Evolutionary conservation across 768 basidiomycete genomes (phyloP).

Genomic region (Lactarius pseudohatsudake): DNA sequence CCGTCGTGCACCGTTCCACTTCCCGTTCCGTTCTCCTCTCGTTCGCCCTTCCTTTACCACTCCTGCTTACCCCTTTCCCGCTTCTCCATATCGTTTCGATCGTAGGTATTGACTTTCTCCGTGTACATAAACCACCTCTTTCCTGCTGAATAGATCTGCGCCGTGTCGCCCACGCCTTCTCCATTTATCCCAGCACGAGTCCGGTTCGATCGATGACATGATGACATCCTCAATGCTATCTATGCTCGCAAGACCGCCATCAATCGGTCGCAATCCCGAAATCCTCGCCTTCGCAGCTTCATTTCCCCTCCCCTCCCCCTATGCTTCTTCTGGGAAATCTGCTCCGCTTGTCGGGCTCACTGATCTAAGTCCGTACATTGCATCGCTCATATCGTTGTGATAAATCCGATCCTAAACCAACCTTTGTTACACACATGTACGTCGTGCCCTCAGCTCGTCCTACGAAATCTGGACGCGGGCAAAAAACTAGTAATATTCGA

Average conservation of each 20-base stretch:
- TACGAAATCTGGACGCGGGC: neutral
- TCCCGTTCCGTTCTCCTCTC: too few species aligned
- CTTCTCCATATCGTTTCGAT: too few species aligned
- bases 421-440: neutral
- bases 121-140: too few species aligned
- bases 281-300: neutral
- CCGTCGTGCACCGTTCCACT: too few species aligned
- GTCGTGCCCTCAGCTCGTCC: neutral
- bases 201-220: neutral
- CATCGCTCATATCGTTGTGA: neutral
- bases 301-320: neutral
- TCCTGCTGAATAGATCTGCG: too few species aligned
- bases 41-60: too few species aligned
- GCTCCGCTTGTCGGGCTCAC: neutral
- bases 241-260: neutral
- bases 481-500: neutral
- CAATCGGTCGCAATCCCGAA: neutral
- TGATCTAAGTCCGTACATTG: neutral
- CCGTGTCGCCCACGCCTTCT: too few species aligned
- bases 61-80: too few species aligned
- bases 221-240: neutral
- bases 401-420: neutral
- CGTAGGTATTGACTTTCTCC: too few species aligned
- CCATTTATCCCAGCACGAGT: neutral
- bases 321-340: neutral